phyloP scores from a whole-genome alignment of 495 filamentous ascomycete species.

The Talaromyces trachyspermus region DNA sequence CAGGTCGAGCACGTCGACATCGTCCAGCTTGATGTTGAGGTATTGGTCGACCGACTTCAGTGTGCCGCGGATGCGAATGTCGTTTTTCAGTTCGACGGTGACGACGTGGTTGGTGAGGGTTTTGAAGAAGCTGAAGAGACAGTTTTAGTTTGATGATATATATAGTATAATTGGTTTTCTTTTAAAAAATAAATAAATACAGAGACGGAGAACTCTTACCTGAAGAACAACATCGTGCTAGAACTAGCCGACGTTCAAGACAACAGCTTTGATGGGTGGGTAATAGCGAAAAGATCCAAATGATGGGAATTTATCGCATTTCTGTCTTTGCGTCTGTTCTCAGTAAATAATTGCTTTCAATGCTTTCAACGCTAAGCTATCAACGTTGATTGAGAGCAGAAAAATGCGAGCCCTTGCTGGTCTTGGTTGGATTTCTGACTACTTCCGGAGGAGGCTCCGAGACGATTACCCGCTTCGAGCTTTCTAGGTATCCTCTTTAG shows the following conservation, averaged over 20 bases:
- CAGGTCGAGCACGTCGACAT: constrained; percentile 86
- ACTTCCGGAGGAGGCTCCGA: too few relatives aligned
- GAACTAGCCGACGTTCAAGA: neutral
- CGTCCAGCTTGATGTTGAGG: constrained; percentile 97
- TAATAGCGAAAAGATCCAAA: neutral
- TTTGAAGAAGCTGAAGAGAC: constrained; percentile 82
- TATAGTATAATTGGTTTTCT: neutral
- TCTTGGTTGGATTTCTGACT: too few relatives aligned
- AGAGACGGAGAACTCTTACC: constrained; percentile 18
- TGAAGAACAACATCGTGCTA: constrained; percentile 42
- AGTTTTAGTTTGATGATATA: neutral
- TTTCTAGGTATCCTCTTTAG: too few relatives aligned
- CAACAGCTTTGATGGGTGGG: neutral
- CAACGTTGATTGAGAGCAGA: too few relatives aligned
- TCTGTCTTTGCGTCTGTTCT: neutral
- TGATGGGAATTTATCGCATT: neutral
- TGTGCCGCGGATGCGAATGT: constrained; percentile 88
- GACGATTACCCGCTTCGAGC: too few relatives aligned
- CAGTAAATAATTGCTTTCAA: too few relatives aligned
- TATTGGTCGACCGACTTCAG: constrained; percentile 98
- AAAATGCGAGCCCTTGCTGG: too few relatives aligned
- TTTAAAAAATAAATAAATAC: too few relatives aligned
- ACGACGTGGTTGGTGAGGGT: constrained; percentile 95
- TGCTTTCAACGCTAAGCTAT: too few relatives aligned
- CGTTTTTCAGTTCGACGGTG: constrained; percentile 98